phyloP scores from a whole-genome alignment of 257 asterid species.

The Plectranthus barbatus region DNA sequence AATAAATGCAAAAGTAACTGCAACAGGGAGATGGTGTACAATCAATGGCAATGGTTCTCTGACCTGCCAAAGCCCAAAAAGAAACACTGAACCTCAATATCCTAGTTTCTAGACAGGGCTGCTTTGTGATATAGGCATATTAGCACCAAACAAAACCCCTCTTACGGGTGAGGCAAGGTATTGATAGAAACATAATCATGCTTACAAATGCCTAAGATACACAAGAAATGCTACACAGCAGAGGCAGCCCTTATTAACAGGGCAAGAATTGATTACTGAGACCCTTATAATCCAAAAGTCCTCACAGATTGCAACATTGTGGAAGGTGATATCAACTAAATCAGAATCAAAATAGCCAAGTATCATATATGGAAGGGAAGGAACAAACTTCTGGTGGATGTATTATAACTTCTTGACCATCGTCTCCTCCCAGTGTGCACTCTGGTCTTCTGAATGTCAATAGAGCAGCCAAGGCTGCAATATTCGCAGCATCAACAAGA shows the following conservation, averaged over 20 bases:
- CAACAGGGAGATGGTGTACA: constrained; percentile 92
- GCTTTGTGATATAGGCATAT: background rate
- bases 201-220: background rate
- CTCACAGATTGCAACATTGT: background rate
- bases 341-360: background rate
- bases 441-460: constrained; percentile 88
- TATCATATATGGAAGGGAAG: background rate
- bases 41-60: constrained; percentile 87
- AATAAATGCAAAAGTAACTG: constrained; percentile 82
- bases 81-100: constrained; percentile 9
- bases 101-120: background rate
- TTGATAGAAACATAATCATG: background rate
- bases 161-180: background rate
- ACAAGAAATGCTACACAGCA: constrained; percentile 4
- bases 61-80: constrained; percentile 50
- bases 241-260: background rate
- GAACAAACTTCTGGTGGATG: constrained; percentile 76
- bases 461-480: constrained; percentile 94
- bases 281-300: background rate
- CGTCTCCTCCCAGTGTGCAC: constrained; percentile 81
- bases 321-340: background rate
- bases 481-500: constrained; percentile 93
- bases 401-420: constrained; percentile 68
- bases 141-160: background rate
- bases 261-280: background rate